A percentile compares a stretch with the other conserved stretches of the same genome.
phyloP scores from a whole-genome alignment of 768 basidiomycete genomes.

The Phaffia australis region DNA sequence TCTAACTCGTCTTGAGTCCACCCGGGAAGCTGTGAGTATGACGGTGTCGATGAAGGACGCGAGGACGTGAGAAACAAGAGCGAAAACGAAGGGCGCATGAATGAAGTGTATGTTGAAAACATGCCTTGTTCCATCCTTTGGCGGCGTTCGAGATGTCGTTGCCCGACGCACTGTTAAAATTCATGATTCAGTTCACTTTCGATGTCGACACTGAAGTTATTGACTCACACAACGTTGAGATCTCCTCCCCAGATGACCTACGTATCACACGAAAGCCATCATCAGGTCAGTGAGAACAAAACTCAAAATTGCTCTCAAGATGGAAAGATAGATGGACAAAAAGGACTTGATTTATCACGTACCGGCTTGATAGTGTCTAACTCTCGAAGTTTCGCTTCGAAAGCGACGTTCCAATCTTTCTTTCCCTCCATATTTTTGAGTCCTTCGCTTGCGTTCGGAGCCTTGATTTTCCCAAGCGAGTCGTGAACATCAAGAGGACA shows the following conservation, averaged over 20 bases:
- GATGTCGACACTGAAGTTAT: too few species aligned
- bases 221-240: neutral
- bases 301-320: too few species aligned
- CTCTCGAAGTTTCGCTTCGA: slow-evolving; percentile 24
- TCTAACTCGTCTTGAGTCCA: slow-evolving; percentile 10
- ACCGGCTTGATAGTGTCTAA: slow-evolving; percentile 21
- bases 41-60: too few species aligned
- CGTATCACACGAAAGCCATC: neutral
- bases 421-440: slow-evolving; percentile 24
- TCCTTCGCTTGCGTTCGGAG: slow-evolving; percentile 20
- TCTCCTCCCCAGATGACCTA: slow-evolving; percentile 13
- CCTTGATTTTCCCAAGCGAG: neutral
- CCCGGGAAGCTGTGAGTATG: neutral
- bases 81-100: neutral
- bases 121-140: slow-evolving; percentile 20
- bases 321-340: too few species aligned
- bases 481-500: too few species aligned
- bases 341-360: too few species aligned
- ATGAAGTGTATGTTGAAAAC: neutral
- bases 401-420: slow-evolving; percentile 23
- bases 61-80: neutral
- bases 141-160: slow-evolving; percentile 18
- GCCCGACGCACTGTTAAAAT: neutral
- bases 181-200: slow-evolving; percentile 20
- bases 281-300: too few species aligned